A percentile compares a stretch with the other conserved stretches of the same genome.
phyloP scores from a whole-genome alignment of 176 grass and related monocot genomes.

The Rhipidocladum racemiflorum region DNA sequence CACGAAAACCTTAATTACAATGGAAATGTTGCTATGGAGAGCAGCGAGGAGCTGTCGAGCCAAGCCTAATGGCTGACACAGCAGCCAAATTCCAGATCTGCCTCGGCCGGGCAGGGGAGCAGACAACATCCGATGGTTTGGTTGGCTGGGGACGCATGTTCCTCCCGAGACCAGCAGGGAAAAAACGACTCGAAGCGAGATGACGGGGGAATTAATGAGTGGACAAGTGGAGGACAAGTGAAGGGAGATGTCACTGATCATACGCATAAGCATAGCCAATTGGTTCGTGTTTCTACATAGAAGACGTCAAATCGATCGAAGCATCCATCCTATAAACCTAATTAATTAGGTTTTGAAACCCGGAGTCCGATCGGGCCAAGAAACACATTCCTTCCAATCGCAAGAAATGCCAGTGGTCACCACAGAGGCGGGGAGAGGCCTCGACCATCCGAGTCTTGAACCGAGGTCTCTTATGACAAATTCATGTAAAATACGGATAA shows the following conservation, averaged over 20 bases:
- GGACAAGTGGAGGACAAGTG: not conserved
- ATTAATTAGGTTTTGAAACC: not conserved
- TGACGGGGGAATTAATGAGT: not conserved
- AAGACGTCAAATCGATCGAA: not conserved
- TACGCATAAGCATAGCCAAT: not conserved
- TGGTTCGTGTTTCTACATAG: not conserved
- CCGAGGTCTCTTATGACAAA: no score
- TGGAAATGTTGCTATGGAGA: no score
- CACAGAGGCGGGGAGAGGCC: no score
- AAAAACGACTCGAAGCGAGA: not conserved
- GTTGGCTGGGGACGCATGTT: not conserved
- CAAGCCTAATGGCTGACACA: conserved; percentile 4
- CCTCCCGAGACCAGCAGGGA: not conserved
- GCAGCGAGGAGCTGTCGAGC: not conserved
- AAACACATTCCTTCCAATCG: not conserved
- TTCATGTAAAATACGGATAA: no score
- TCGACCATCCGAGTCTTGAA: no score
- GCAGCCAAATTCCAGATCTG: not conserved
- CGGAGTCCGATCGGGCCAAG: not conserved
- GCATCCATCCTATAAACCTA: not conserved
- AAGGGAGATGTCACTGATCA: not conserved
- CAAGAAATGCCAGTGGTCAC: not conserved
- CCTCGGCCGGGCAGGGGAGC: not conserved
- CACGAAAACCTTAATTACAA: no score
- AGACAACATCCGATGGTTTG: not conserved